A percentile compares a stretch with the other conserved stretches of the same genome.
Conservation (phyloP, 345 rosid species). For the Fremontodendron californicum region DNA sequence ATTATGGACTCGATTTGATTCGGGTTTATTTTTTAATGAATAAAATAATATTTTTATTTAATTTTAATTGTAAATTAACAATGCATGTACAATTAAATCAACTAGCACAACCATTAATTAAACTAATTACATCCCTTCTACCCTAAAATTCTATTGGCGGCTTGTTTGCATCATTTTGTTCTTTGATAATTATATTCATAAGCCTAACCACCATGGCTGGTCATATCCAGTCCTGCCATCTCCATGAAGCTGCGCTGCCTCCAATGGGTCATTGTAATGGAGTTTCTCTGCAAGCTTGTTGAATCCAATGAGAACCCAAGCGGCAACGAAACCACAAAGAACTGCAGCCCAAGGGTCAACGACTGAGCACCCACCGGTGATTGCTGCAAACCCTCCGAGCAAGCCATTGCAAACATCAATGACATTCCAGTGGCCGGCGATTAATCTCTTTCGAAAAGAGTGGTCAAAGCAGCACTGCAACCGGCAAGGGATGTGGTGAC, state of each 20-base stretch:
- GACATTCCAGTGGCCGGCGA: constrained; percentile 51
- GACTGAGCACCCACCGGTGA: neutral
- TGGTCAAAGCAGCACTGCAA: constrained; percentile 25
- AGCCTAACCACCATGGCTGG: constrained; percentile 52
- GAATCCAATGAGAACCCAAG: neutral
- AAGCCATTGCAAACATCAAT: constrained; percentile 56
- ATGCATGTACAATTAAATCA: no score
- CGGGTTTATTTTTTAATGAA: no score
- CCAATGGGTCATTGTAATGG: constrained; percentile 44
- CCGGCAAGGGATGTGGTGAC: no score
- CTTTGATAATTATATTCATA: constrained; percentile 32
- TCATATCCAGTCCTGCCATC: constrained; percentile 49
- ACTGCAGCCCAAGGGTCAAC: neutral
- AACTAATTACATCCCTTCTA: neutral
- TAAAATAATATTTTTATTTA: no score
- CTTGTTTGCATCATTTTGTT: constrained; percentile 16
- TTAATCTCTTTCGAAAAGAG: constrained; percentile 44
- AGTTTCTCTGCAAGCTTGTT: constrained; percentile 35
- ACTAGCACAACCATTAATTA: neutral
- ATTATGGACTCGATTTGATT: no score
- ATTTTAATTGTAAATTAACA: no score
- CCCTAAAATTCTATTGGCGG: neutral
- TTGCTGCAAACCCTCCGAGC: constrained; percentile 24
- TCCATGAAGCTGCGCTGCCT: constrained; percentile 59
- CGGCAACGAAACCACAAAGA: neutral